Conservation (phyloP, 148 eudicot species). For the Silene conica region DNA sequence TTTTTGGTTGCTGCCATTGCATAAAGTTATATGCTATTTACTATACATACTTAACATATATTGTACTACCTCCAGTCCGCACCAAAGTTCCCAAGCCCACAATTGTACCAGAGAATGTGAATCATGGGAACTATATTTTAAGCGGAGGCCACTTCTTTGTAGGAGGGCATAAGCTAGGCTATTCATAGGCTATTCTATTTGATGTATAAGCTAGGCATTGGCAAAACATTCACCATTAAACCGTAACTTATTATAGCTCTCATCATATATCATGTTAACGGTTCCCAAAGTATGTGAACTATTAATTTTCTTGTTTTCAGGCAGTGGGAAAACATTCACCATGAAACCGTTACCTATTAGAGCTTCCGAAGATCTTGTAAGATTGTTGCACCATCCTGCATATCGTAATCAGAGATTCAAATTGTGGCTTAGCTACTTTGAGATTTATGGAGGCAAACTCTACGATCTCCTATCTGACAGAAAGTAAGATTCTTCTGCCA, state of each 20-base stretch:
- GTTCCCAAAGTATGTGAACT: conserved; percentile 11
- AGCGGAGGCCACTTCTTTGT: no score
- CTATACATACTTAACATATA: no score
- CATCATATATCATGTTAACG: background rate
- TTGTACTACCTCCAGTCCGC: no score
- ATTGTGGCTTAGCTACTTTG: conserved; percentile 97
- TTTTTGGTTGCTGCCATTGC: no score
- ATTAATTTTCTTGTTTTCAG: conserved; percentile 38
- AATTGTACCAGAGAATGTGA: no score
- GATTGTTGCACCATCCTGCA: conserved; percentile 73
- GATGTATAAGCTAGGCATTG: conserved; percentile 49
- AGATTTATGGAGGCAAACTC: conserved; percentile 96
- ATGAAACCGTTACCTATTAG: conserved; percentile 97
- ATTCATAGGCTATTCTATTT: conserved; percentile 22
- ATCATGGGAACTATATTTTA: no score
- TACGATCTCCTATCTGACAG: conserved; percentile 87
- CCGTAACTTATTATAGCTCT: conserved; percentile 90
- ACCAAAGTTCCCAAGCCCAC: no score
- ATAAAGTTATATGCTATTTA: no score
- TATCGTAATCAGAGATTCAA: conserved; percentile 88
- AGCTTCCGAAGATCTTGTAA: conserved; percentile 90
- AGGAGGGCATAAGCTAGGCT: background rate
- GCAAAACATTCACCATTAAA: conserved; percentile 97
- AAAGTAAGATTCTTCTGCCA: conserved; percentile 40
- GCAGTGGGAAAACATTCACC: conserved; percentile 98